These are phyloP conservation scores for Pestalotiopsis sp. DNA, from an alignment of 2,329 filamentous ascomycete species.

Conservation along the genomic window DNA sequence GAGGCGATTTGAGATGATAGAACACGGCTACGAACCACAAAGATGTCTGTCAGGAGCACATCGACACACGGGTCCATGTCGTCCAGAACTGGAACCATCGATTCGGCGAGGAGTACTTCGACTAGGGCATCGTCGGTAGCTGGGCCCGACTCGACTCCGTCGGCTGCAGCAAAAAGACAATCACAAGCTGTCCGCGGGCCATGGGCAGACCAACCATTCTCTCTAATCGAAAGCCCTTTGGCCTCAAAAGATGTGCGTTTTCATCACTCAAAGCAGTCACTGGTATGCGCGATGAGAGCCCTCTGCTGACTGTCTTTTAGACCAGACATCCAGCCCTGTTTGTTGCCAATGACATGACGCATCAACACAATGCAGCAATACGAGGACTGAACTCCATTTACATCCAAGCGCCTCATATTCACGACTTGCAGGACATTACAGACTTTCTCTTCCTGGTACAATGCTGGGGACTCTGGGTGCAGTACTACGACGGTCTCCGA, in stretches of 20 bases:
- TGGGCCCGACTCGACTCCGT: not conserved
- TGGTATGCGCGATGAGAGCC: not conserved
- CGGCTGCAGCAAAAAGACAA: not conserved
- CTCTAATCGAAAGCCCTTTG: conserved; percentile 27
- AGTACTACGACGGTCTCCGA: conserved; percentile 32
- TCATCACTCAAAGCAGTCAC: not conserved
- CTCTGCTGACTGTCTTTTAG: conserved; percentile 14
- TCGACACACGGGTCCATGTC: not conserved
- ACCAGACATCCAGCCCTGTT: conserved; percentile 26
- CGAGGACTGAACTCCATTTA: conserved; percentile 38
- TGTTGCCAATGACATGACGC: conserved; percentile 34
- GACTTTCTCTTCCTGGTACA: conserved; percentile 34
- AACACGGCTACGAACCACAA: not conserved
- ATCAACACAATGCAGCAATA: conserved; percentile 37
- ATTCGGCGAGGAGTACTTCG: not conserved
- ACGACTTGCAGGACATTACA: conserved; percentile 24
- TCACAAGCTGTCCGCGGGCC: conserved; percentile 15
- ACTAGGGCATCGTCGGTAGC: not conserved
- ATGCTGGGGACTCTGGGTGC: conserved; percentile 29
- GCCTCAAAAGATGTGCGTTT: conserved; percentile 17
- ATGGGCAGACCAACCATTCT: conserved; percentile 31
- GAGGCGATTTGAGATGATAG: not conserved
- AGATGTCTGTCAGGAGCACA: not conserved
- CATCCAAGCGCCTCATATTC: conserved; percentile 34
- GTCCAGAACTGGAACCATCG: not conserved